These are phyloP conservation scores for Delphinella strobiligena DNA, from an alignment of 2,329 filamentous ascomycete genomes.

Conservation along the genomic window DNA sequence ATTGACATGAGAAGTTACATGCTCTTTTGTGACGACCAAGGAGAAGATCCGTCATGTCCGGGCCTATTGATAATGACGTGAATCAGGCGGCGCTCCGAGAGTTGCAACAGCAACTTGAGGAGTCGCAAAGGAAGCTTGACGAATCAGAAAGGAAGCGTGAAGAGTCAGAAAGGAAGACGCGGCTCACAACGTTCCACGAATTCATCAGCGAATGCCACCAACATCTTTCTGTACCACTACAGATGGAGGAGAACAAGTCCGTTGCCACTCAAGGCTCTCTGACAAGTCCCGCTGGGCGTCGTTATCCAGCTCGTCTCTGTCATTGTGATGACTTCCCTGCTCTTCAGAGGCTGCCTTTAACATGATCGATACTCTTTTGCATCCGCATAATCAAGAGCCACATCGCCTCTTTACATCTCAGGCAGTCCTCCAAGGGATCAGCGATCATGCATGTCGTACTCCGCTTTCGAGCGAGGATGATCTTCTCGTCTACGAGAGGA, in stretches of 20 bases:
- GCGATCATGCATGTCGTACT: neutral
- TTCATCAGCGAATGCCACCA: conserved; percentile 4
- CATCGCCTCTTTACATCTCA: conserved; percentile 5
- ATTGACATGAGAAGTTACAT: too few relatives aligned
- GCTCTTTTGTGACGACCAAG: too few relatives aligned
- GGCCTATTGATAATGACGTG: too few relatives aligned
- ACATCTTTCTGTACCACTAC: conserved; percentile 3
- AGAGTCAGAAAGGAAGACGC: too few relatives aligned
- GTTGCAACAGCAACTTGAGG: too few relatives aligned
- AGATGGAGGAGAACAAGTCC: conserved; percentile 1
- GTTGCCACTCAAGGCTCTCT: conserved; percentile 5
- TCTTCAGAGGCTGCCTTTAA: conserved; percentile 3
- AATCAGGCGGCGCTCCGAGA: too few relatives aligned
- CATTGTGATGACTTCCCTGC: conserved; percentile 5
- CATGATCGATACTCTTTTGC: neutral
- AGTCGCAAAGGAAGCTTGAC: too few relatives aligned
- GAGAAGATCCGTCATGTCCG: too few relatives aligned
- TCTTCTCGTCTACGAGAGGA: neutral
- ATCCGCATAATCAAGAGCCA: conserved; percentile 3
- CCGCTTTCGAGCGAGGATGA: conserved; percentile 9
- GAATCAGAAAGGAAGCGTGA: too few relatives aligned
- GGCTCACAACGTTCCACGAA: conserved; percentile 6
- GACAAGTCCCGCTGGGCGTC: conserved; percentile 4
- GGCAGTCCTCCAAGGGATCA: conserved; percentile 2
- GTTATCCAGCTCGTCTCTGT: conserved; percentile 3